Base-by-base conservation (phyloP, 169 alveolate genomes). In the Plasmodium vivax region DNA sequence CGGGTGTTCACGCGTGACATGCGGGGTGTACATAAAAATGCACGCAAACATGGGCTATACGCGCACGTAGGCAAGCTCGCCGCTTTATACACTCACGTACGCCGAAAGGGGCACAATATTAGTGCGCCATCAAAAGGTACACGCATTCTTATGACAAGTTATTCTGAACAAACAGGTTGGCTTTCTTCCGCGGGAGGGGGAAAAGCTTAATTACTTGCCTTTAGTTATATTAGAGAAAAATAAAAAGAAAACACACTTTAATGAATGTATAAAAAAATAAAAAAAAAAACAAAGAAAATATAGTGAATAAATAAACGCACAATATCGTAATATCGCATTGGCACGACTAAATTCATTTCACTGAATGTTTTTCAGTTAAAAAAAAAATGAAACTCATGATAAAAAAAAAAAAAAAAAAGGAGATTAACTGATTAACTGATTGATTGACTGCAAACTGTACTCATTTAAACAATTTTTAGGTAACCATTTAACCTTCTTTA, bases 181-280 rank as follows among this genome's bases (percentile, higher is more conserved):
- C 85, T 87, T 87, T 68, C 77, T 68, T 68, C 77, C 38, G 43
- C 62, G 43, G 5, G 16, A 82, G 27, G 71, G 72, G 71, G 19
- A 83, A 74, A 87, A 51, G 68, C 72, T 85, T 43, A 19, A 43
- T 38, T 38, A 75, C 82, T 75, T 87, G 77, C 81, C 75, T 75
- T 85, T 87, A 87, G 43, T 71, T 84, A 56, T 56, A 36, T 30
- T 77, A 85, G 73, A 47, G 79, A 72, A 85, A 75, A 85, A 84
- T 41, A 71, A 71, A 84, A 30, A 72, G 45, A 16, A 75, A 87
- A 75, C 27, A 87, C 83, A 77, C 58, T 27, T 77, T 41, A 19
- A 43, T n/a, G 23, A 45, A 81, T 43, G 62, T 43, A 36, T 23
- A 43, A 3, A 47, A 16, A 58, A 62, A 38, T 10, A 56, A 6